Evolutionary conservation across 192 early-diverging fungal genomes (phyloP).

Genomic region (Coemansia guatemalensis): DNA sequence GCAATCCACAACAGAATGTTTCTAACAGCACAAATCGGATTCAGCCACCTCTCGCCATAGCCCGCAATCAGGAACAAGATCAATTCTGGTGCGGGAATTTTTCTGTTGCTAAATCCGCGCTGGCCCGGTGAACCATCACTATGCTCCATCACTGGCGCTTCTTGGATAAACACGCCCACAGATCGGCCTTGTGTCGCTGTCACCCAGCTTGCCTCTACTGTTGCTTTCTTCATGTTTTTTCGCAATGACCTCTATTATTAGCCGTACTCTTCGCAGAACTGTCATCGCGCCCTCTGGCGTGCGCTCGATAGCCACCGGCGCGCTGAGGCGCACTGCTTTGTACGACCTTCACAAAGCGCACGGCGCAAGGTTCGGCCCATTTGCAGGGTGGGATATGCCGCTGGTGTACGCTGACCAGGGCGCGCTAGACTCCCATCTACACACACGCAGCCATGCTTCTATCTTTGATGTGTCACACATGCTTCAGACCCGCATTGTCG

Average conservation of each 20-base stretch:
- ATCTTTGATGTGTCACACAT: constrained; percentile 99
- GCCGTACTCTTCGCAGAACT: constrained; percentile 10
- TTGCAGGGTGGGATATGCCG: constrained; percentile 98
- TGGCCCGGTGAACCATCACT: background rate
- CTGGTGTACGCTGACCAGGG: constrained; percentile 85
- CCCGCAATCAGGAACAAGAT: background rate
- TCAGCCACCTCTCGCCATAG: no score
- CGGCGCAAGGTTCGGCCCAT: constrained; percentile 96
- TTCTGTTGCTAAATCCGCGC: constrained; percentile 7
- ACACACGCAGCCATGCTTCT: constrained; percentile 85
- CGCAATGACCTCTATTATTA: constrained; percentile 1
- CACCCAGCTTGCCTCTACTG: background rate
- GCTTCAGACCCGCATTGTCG: constrained; percentile 89
- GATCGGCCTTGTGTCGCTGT: background rate
- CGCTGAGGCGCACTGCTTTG: constrained; percentile 72
- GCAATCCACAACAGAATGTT: background rate
- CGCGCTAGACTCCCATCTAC: constrained; percentile 84
- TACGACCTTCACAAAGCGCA: constrained; percentile 91
- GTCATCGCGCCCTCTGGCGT: constrained; percentile 1
- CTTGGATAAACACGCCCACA: background rate
- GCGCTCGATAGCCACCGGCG: constrained; percentile 37
- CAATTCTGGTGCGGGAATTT: background rate
- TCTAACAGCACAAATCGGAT: no score
- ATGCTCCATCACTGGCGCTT: background rate
- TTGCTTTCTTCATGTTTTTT: background rate